These are phyloP conservation scores for Phytophthora constricta DNA, from an alignment of 352 stramenopile species.

Conservation along the genomic window DNA sequence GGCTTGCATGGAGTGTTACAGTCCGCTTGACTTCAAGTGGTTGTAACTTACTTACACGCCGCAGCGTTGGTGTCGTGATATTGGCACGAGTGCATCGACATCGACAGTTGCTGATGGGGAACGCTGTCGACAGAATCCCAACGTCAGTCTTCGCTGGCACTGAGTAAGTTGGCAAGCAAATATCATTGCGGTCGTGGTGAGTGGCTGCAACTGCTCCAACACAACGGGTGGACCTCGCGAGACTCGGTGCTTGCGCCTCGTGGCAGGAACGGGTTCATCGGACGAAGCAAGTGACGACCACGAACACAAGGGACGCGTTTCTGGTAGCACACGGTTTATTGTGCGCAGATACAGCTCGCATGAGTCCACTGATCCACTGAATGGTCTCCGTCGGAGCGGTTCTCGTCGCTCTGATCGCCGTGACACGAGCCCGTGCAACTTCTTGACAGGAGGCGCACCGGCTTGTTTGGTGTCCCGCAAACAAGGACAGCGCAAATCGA, in stretches of 20 bases:
- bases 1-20: not conserved
- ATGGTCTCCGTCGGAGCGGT: conserved; percentile 23
- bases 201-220: too few relatives aligned
- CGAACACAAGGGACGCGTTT: not conserved
- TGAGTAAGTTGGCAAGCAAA: too few relatives aligned
- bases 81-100: not conserved
- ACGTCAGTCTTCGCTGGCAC: too few relatives aligned
- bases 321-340: not conserved
- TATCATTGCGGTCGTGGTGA: too few relatives aligned
- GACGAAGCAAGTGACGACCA: not conserved
- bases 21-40: not conserved
- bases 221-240: too few relatives aligned
- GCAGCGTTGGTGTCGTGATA: not conserved
- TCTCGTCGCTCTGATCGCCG: conserved; percentile 14
- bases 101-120: not conserved
- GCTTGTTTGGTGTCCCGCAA: conserved; percentile 26
- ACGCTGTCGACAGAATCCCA: too few relatives aligned
- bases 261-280: too few relatives aligned
- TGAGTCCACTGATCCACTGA: conserved; percentile 6
- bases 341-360: too few relatives aligned
- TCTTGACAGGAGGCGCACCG: conserved; percentile 33
- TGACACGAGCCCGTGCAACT: conserved; percentile 22
- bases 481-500: conserved; percentile 25
- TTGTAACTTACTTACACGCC: not conserved
- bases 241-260: not conserved